phyloP scores from a whole-genome alignment of 768 basidiomycete genomes.

The Mycena vulgaris region DNA sequence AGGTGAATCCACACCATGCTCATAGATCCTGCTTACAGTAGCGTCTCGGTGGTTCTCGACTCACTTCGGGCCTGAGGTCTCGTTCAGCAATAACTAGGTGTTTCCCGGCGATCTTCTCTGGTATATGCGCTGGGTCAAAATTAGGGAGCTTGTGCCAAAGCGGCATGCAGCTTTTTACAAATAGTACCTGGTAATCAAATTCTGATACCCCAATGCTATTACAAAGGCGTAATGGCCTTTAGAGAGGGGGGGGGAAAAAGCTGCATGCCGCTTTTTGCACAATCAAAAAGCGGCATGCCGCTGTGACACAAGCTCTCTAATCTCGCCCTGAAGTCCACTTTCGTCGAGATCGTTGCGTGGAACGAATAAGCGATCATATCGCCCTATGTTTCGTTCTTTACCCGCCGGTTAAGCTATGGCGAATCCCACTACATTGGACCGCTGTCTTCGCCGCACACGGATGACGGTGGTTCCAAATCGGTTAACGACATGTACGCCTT shows the following conservation, averaged over 20 bases:
- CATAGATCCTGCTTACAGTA: slow-evolving; percentile 38
- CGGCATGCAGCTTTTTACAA: too few relatives aligned
- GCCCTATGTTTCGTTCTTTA: background rate
- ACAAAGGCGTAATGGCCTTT: too few relatives aligned
- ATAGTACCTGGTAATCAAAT: too few relatives aligned
- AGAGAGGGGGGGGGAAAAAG: too few relatives aligned
- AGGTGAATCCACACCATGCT: too few relatives aligned
- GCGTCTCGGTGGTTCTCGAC: slow-evolving; percentile 69
- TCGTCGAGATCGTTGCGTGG: slow-evolving; percentile 60
- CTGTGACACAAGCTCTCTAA: too few relatives aligned
- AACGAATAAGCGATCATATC: slow-evolving; percentile 47
- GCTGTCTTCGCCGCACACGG: slow-evolving; percentile 43
- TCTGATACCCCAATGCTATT: too few relatives aligned
- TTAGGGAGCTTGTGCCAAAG: too few relatives aligned
- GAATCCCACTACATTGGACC: slow-evolving; percentile 71
- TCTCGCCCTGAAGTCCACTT: slow-evolving; percentile 32
- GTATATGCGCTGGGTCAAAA: slow-evolving; percentile 39
- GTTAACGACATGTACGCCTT: slow-evolving; percentile 37
- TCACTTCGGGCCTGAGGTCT: slow-evolving; percentile 41
- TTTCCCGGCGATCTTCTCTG: slow-evolving; percentile 41
- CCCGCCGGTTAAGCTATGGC: slow-evolving; percentile 49
- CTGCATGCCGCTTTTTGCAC: too few relatives aligned
- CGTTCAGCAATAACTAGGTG: slow-evolving; percentile 43
- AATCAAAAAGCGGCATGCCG: too few relatives aligned
- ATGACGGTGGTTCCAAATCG: slow-evolving; percentile 42